Evolutionary conservation across 108 stramenopile genomes (phyloP).

Genomic region (Skeletonema potamos): DNA sequence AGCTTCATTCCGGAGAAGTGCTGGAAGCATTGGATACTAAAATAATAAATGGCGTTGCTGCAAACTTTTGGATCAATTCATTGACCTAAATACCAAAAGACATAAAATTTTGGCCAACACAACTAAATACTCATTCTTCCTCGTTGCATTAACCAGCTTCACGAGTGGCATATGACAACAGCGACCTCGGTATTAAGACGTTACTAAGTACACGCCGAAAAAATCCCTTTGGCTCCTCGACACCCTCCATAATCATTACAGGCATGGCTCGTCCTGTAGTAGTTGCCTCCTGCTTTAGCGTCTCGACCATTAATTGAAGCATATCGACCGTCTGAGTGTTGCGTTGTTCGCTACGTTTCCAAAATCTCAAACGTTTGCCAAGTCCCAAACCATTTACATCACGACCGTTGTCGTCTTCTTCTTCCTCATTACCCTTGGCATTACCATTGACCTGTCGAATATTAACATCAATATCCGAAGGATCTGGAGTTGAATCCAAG

Average conservation of each 20-base stretch:
- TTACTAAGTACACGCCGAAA: conserved; percentile 12
- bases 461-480: conserved; percentile 12
- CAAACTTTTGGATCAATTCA: not conserved
- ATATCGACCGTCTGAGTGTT: not conserved
- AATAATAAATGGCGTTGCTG: not conserved
- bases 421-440: conserved; percentile 2
- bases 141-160: conserved; percentile 6
- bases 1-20: conserved; percentile 25
- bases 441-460: conserved; percentile 25
- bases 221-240: conserved; percentile 8
- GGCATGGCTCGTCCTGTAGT: conserved; percentile 5
- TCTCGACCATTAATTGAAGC: conserved; percentile 28
- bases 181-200: conserved; percentile 23
- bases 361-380: conserved; percentile 8
- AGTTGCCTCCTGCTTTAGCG: conserved; percentile 17
- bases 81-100: not conserved
- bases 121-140: not conserved
- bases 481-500: conserved; percentile 12
- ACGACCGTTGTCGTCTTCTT: not conserved
- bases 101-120: not conserved
- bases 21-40: conserved; percentile 25
- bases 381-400: not conserved
- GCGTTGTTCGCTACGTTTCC: conserved; percentile 1
- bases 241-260: conserved; percentile 19
- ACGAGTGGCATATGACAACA: conserved; percentile 27